Conservation (phyloP, 345 rosid genomes). For the Eucalyptus decipiens region DNA sequence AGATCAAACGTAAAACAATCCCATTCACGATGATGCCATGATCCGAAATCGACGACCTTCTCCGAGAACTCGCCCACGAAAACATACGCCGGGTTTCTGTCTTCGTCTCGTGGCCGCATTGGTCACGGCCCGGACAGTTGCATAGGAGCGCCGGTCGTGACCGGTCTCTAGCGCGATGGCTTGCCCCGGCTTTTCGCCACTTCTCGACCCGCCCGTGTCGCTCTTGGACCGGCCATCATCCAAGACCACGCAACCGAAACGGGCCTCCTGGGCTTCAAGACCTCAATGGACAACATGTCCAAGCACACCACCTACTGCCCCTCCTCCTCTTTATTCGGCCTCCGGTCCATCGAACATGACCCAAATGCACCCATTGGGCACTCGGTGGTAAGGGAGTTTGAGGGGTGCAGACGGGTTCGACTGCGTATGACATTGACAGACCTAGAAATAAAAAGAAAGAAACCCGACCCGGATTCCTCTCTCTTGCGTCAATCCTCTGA, state of each 20-base stretch:
- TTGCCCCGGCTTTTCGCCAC: not conserved
- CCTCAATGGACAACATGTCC: not conserved
- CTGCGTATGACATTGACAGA: not conserved
- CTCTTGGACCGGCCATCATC: not conserved
- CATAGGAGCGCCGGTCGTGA: not conserved
- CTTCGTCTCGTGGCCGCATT: not conserved
- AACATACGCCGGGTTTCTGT: not conserved
- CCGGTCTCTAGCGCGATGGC: not conserved
- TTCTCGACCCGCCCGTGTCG: not conserved
- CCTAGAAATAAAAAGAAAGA: no score
- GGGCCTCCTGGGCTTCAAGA: not conserved
- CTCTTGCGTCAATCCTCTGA: not conserved
- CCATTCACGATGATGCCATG: not conserved
- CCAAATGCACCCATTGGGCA: not conserved
- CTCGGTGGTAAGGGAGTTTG: not conserved
- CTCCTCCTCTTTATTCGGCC: not conserved
- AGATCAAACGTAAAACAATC: not conserved
- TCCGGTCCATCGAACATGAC: not conserved
- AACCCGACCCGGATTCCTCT: not conserved
- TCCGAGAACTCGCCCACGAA: not conserved
- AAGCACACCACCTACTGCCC: not conserved
- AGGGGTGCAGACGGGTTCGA: not conserved
- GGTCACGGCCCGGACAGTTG: not conserved
- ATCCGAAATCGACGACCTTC: not conserved
- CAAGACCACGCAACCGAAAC: not conserved